phyloP scores from a whole-genome alignment of 2,329 filamentous ascomycete genomes.

The Botryotinia narcissicola region DNA sequence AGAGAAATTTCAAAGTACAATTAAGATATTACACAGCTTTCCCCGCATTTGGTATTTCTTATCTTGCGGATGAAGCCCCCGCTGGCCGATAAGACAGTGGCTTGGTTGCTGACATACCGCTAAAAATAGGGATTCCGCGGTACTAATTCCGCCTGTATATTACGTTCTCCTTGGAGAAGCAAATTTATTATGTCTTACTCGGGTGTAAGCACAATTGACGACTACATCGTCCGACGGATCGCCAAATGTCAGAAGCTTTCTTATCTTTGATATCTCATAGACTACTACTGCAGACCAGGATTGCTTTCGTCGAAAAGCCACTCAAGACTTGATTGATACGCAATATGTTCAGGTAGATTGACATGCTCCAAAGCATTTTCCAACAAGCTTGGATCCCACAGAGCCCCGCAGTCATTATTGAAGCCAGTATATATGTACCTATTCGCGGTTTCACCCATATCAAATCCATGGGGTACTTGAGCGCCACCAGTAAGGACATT shows the following conservation, averaged over 20 bases:
- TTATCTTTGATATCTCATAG: too few relatives aligned
- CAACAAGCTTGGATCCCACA: conserved; percentile 4
- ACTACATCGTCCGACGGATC: background rate
- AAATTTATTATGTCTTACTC: background rate
- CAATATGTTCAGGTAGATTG: background rate
- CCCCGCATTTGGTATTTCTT: background rate
- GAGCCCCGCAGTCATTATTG: background rate
- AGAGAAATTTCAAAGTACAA: background rate
- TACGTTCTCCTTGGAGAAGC: background rate
- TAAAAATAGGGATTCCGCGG: background rate
- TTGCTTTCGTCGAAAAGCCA: conserved; percentile 2
- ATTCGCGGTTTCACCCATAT: background rate
- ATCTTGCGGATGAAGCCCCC: background rate
- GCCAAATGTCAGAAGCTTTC: background rate
- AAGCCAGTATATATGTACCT: background rate
- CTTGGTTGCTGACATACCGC: background rate
- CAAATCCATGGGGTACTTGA: background rate
- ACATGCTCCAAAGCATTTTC: conserved; percentile 9
- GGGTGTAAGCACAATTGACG: background rate
- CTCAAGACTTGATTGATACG: conserved; percentile 9
- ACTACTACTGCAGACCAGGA: background rate
- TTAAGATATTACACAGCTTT: background rate
- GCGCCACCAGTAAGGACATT: background rate
- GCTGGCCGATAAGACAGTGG: background rate
- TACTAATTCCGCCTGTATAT: background rate